Evolutionary conservation across 1,139 yeast genomes (phyloP), one percentile per base, ranked within the genome.

Genomic region (Zygoascus sp.): DNA sequence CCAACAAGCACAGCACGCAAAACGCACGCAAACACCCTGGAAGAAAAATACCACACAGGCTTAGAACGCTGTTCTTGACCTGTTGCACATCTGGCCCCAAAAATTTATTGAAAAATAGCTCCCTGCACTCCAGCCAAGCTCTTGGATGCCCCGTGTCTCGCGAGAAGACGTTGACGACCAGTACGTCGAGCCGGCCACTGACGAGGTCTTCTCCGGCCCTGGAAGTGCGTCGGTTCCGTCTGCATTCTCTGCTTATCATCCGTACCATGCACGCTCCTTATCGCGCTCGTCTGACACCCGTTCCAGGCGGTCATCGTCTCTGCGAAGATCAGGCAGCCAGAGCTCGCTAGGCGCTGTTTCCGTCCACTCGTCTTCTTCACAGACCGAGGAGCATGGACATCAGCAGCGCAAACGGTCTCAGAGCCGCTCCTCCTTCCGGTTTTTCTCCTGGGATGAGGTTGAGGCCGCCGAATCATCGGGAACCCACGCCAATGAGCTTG

Each of bases 141-240:
- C 27, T 23, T n/a, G 9, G 23, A 40, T 40, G 43, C 41, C 41
- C 15, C 32, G 21, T 15, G 7, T 38, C 9, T 10, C 41, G 9
- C 8, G 41, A 15, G 38, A 13, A 8, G 46, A 30, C 34, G 39
- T 21, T n/a, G 57, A 54, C 42, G 44, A 51, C 16, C 53, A 54
- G 20, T 57, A 58, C 46, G 58, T 51, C 17, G 73, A 66, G 52
- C 63, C 62, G 37, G 69, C 70, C 1, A 62, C 66, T 9, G 66
- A 76, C 40, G 97, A 90, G 64, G 82, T 88, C 69, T 90, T 77
- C 66, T 83, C 95, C 4, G 97, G 97, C 35, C 96, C 95, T 0
- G 87, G 88, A 0, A 80, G 90, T 5, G 96, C 86, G 58, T 79
- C 87, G 34, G 81, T 90, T 38, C 97, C 98, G 1, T 84, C 95